Base-by-base conservation (phyloP, 495 filamentous ascomycete genomes). In the Staphylotrichum longicolle region DNA sequence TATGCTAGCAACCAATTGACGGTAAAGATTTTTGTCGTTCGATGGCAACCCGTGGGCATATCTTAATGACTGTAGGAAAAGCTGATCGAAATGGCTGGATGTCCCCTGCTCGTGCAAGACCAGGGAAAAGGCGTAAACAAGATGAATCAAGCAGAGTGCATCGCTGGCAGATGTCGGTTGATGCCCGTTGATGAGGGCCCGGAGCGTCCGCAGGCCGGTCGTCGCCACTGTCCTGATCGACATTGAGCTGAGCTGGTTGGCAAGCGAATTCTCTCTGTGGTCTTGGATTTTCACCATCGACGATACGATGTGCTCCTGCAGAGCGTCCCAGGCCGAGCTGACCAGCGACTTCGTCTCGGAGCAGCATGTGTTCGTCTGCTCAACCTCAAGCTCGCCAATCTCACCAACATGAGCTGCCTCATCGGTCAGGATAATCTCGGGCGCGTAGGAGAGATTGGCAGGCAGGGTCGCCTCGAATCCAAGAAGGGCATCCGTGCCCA, bases 51-150 rank as follows among this genome's bases (percentile, higher is more conserved):
- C 58, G 33, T 66, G 54, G 54, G 55, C 65, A 54, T 80, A 79
- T 9, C 67, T 52, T 35, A 80, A 42, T 11, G 75, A 72, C 61
- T 77, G 79, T n/a, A 70, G 61, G 54, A 76, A 81, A 7, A 80
- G 59, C 10, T 62, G 54, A 32, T 65, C 65, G n/a, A 63, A 62
- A 30, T 63, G 67, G 8, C 60, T 42, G 5, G 65, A 53, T 14
- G 72, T 58, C 5, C 68, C 71, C 35, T 74, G 65, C 54, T 74
- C 75, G 52, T 77, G 66, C 8, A 76, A 54, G 7, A 75, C 69
- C 30, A 80, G 52, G n/a, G 77, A 79, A 27, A 81, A 70, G 7
- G 78, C 73, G 53, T 77, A 80, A 35, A 78, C 68, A 14, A 81
- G 57, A 54, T 80, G 77, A 27, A 78, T 61, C 60, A 80, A 74